Evolutionary conservation across 441 rosid species (phyloP).

Genomic region (Francoa sonchifolia): DNA sequence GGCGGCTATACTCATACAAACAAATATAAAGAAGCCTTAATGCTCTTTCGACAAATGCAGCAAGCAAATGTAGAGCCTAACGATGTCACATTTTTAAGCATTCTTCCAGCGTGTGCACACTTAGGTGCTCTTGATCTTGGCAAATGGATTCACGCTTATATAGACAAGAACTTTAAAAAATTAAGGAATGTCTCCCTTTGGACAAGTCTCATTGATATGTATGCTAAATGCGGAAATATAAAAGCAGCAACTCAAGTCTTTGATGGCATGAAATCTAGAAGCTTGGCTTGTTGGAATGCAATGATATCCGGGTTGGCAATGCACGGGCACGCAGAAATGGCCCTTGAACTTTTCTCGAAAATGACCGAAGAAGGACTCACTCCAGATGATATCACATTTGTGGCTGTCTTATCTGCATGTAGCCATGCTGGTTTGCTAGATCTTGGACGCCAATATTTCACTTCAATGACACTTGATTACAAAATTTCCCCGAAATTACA

Average conservation of each 20-base stretch:
- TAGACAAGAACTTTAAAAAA: constrained; percentile 34
- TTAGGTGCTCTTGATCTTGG: constrained; percentile 64
- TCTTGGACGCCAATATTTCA: constrained; percentile 39
- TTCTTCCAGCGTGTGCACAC: constrained; percentile 65
- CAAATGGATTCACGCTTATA: constrained; percentile 65
- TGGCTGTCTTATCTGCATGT: constrained; percentile 62
- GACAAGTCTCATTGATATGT: constrained; percentile 67
- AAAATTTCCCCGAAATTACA: constrained; percentile 38
- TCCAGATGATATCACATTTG: constrained; percentile 62
- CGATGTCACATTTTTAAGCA: constrained; percentile 51
- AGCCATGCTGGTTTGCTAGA: constrained; percentile 54
- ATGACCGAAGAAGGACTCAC: constrained; percentile 32
- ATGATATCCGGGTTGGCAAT: constrained; percentile 70
- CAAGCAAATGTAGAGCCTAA: constrained; percentile 37
- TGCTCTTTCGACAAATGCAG: constrained; percentile 44
- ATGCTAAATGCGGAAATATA: constrained; percentile 64
- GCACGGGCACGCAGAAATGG: constrained; percentile 50
- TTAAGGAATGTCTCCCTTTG: constrained; percentile 21
- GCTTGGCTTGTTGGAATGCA: constrained; percentile 62
- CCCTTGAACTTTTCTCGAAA: constrained; percentile 38
- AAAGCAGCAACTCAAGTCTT: constrained; percentile 48
- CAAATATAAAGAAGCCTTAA: constrained; percentile 40
- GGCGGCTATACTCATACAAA: constrained; percentile 48
- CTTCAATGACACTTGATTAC: constrained; percentile 38
- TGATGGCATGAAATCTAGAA: constrained; percentile 25